Conservation (phyloP, 768 basidiomycete genomes). For the Mrakia hoshinonis region DNA sequence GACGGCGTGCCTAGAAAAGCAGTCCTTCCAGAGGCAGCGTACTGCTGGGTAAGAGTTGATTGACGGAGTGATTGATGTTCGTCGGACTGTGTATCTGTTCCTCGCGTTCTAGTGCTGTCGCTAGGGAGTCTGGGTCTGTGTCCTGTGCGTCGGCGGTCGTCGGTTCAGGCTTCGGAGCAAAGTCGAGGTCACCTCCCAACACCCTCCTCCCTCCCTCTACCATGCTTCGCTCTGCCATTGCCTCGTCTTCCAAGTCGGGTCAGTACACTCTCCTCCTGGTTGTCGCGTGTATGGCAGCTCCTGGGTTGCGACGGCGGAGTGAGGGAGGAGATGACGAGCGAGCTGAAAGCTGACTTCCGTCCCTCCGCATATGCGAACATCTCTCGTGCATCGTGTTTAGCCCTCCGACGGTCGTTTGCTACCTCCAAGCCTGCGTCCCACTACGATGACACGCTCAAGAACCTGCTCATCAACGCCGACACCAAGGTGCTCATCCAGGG, state of each 20-base stretch:
- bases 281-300: not conserved
- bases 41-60: too few species aligned
- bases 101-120: too few species aligned
- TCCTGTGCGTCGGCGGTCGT: not conserved
- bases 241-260: slow-evolving; percentile 15
- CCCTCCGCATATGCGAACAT: not conserved
- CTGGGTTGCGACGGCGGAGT: not conserved
- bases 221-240: slow-evolving; percentile 3
- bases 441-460: slow-evolving; percentile 30
- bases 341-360: not conserved
- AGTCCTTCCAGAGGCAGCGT: too few species aligned
- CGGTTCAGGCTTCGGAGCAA: not conserved
- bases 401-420: slow-evolving; percentile 26
- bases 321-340: not conserved
- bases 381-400: not conserved
- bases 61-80: too few species aligned
- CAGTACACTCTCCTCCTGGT: not conserved
- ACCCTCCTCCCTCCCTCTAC: not conserved
- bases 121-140: too few species aligned
- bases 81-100: too few species aligned
- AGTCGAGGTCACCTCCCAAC: not conserved
- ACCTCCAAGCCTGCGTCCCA: slow-evolving; percentile 21
- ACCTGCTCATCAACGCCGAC: slow-evolving; percentile 45
- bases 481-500: slow-evolving; percentile 84
- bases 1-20: too few species aligned